Evolutionary conservation across 2,329 filamentous ascomycete species (phyloP).

Genomic region (Aspergillus eucalypticola): DNA sequence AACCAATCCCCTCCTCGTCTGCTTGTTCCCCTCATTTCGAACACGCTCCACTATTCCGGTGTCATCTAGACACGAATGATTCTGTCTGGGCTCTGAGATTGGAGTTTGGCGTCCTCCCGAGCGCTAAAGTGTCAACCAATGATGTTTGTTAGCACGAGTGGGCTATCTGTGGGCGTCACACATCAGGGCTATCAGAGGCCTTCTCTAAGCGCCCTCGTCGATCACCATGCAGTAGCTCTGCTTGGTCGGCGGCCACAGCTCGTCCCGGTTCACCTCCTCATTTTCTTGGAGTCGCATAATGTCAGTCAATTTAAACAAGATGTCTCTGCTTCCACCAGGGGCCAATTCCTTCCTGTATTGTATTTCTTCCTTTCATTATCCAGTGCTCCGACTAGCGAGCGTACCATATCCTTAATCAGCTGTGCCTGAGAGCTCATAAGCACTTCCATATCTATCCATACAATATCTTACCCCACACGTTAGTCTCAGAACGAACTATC

Average conservation of each 20-base stretch:
- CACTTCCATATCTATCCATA: too few relatives aligned
- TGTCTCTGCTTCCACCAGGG: too few relatives aligned
- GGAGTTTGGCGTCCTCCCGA: slow-evolving; percentile 1
- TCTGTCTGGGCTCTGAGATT: not conserved
- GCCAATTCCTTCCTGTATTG: too few relatives aligned
- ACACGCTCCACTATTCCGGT: not conserved
- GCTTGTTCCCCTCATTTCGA: not conserved
- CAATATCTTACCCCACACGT: too few relatives aligned
- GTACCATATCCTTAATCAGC: too few relatives aligned
- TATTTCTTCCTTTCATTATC: too few relatives aligned
- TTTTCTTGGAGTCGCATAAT: not conserved
- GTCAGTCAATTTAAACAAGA: too few relatives aligned
- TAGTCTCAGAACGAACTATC: too few relatives aligned
- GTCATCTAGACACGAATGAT: not conserved
- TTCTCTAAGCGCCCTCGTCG: slow-evolving; percentile 19
- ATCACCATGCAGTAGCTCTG: slow-evolving; percentile 15
- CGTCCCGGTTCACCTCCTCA: slow-evolving; percentile 1
- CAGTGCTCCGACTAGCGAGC: too few relatives aligned
- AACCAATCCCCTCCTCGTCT: not conserved
- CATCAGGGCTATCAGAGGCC: slow-evolving; percentile 2
- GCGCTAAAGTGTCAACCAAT: slow-evolving; percentile 12
- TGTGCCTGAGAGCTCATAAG: too few relatives aligned
- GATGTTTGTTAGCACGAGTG: not conserved
- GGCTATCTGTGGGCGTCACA: not conserved
- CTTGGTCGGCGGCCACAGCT: not conserved